phyloP scores from a whole-genome alignment of 2,329 filamentous ascomycete species.

The Pseudogymnoascus sp. region DNA sequence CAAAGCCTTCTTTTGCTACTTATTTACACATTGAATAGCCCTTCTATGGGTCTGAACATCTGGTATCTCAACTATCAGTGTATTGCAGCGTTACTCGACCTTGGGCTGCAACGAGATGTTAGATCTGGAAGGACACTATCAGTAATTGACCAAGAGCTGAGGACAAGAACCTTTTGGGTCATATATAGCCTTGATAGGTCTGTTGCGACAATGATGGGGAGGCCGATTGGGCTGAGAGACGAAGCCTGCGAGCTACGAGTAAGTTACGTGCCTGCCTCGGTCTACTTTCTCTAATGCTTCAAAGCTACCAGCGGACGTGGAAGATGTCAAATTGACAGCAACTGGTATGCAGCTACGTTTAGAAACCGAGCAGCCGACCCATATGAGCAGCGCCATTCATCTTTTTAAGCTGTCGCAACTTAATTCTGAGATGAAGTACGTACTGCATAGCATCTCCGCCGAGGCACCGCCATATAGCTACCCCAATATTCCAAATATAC shows the following conservation, averaged over 20 bases:
- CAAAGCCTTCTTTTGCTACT: conserved; percentile 42
- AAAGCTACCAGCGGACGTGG: conserved; percentile 20
- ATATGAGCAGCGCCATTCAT: conserved; percentile 40
- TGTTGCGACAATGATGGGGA: conserved; percentile 48
- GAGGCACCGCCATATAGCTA: conserved; percentile 42
- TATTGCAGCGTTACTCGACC: conserved; percentile 42
- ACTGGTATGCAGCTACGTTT: conserved; percentile 14
- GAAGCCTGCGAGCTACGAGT: conserved; percentile 48
- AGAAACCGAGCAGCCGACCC: conserved; percentile 19
- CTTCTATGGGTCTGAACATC: conserved; percentile 41
- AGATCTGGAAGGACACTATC: conserved; percentile 37
- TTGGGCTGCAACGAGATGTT: conserved; percentile 45
- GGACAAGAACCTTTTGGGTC: conserved; percentile 49
- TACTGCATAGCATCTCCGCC: conserved; percentile 45
- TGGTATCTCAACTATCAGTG: conserved; percentile 52
- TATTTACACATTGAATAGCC: conserved; percentile 45
- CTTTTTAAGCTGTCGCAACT: conserved; percentile 41
- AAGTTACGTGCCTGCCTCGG: conserved; percentile 15
- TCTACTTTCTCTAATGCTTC: background rate
- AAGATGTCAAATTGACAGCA: conserved; percentile 15
- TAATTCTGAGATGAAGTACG: conserved; percentile 52
- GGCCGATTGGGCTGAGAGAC: conserved; percentile 47
- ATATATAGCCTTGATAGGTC: conserved; percentile 45
- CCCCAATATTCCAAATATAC: conserved; percentile 38
- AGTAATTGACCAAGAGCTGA: conserved; percentile 44